Base-by-base conservation (phyloP, 1,139 yeast genomes). In the Barnettozyma hawaiiensis region DNA sequence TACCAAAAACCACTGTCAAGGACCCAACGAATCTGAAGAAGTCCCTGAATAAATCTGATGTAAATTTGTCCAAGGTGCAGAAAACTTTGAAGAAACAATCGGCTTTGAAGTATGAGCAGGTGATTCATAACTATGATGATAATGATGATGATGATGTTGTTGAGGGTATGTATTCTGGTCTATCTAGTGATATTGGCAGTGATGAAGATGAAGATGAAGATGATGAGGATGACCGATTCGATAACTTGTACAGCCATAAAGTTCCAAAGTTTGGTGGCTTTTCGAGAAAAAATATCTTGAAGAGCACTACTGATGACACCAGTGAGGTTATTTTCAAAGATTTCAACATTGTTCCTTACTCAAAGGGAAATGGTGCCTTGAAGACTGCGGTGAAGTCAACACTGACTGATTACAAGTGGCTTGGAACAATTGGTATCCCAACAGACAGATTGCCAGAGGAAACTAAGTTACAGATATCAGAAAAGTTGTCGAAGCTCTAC, bases 351-450 rank as follows among this genome's bases (percentile, higher is more conserved):
- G 81, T 77, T 4, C 73, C 73, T 14, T 77, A 81, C 38, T 73
- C 67, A n/a, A 79, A 81, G 51, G 96, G 97, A 10, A 92, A 92
- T 56, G 95, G 92, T 20, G 94, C 96, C 4, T 72, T 92, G 54
- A 76, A 78, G 47, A 92, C 92, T 53, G 97, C 97, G 0, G 76
- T 92, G n/a, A 71, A 74, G 40, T 66, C 82, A 8, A 83, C 95
- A 0, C 52, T 67, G 21, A 67, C 71, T 7, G 67, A 71, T 2
- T 71, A 76, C 39, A 69, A 67, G 47, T 92, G 97, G 96, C 78
- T 90, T 3, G 98, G 98, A 11, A 81, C 95, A 0, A 66, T 85
- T 38, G 95, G 96, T 21, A 82, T 89, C 73, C 96, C 97, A 19
- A 83, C 92, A 15, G 97, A 92, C 62, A 79, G 75, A 29, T 75